These are phyloP conservation scores for Neophaeococcomyces mojaviensis DNA, from an alignment of 2,329 filamentous ascomycete genomes.

Conservation along the genomic window DNA sequence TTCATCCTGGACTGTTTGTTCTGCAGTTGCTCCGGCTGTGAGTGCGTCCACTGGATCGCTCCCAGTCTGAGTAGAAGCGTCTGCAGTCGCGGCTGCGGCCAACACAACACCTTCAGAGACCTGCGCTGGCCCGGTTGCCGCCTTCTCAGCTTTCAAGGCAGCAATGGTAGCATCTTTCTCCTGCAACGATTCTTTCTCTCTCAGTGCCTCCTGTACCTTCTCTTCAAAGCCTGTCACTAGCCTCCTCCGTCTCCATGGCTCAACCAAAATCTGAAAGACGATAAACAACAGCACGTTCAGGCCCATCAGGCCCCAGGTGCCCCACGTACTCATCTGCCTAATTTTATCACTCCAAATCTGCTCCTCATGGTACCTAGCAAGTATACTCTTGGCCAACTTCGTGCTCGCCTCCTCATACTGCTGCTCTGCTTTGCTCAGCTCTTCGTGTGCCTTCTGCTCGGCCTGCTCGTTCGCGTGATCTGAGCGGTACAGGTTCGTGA, in stretches of 20 bases:
- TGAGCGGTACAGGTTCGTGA: conserved; percentile 82
- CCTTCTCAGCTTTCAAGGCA: neutral
- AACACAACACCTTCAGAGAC: too few relatives aligned
- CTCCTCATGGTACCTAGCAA: conserved; percentile 93
- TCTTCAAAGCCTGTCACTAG: conserved; percentile 78
- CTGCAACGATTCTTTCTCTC: conserved; percentile 51
- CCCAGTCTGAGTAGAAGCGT: too few relatives aligned
- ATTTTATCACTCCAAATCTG: conserved; percentile 99
- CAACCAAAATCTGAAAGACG: conserved; percentile 77
- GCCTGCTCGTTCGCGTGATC: conserved; percentile 90
- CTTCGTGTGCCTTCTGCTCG: conserved; percentile 64
- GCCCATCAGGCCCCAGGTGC: conserved; percentile 96
- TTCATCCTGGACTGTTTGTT: neutral
- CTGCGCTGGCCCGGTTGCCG: neutral
- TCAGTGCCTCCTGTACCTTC: conserved; percentile 61
- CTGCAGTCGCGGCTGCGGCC: too few relatives aligned
- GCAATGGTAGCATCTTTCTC: conserved; percentile 1
- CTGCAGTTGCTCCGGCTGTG: neutral
- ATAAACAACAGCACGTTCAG: conserved; percentile 87
- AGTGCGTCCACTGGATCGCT: neutral
- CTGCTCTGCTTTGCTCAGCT: conserved; percentile 66
- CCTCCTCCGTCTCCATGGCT: conserved; percentile 79
- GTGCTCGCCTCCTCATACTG: conserved; percentile 70
- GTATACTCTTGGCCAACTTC: conserved; percentile 70
- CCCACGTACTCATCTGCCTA: conserved; percentile 91